Conservation (phyloP, 1,284 basidiomycete genomes). For the Trichosporon sp. region DNA sequence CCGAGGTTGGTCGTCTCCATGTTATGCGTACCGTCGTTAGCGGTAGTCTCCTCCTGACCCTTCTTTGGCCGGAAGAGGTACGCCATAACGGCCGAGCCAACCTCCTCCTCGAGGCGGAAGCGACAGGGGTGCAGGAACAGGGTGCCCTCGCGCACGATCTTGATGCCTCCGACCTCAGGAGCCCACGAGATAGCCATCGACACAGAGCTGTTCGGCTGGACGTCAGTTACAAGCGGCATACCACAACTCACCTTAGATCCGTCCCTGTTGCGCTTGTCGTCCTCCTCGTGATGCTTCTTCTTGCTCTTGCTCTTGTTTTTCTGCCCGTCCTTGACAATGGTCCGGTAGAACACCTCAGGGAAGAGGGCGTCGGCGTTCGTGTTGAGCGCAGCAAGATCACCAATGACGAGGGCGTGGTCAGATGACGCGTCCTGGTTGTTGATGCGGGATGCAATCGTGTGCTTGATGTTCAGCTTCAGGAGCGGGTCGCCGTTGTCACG, state of each 20-base stretch:
- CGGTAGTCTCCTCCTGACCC: neutral
- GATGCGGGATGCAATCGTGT: constrained; percentile 77
- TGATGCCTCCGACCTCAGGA: constrained; percentile 90
- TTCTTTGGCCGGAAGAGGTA: constrained; percentile 61
- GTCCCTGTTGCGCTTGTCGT: constrained; percentile 7
- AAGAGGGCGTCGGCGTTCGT: constrained; percentile 78
- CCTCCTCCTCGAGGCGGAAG: constrained; percentile 75
- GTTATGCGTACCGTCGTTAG: constrained; percentile 31
- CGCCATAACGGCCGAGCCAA: constrained; percentile 79
- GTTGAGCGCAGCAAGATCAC: constrained; percentile 78
- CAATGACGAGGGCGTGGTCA: constrained; percentile 70
- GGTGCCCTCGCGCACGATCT: constrained; percentile 80
- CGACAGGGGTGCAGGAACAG: constrained; percentile 80
- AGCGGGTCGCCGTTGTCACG: constrained; percentile 66
- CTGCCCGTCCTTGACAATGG: constrained; percentile 46
- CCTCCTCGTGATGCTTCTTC: neutral
- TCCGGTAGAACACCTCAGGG: constrained; percentile 80
- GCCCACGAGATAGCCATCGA: constrained; percentile 62
- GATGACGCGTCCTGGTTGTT: constrained; percentile 85
- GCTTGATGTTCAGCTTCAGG: constrained; percentile 77
- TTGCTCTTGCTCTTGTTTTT: constrained; percentile 57
- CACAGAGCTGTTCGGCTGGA: constrained; percentile 15
- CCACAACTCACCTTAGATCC: neutral
- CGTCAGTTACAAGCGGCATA: neutral
- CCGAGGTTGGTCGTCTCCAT: constrained; percentile 7